Percentiles rank a stretch among this genome's conserved stretches.
Conservation (phyloP, 108 stramenopile genomes). For the Stephanodiscus triporus region DNA sequence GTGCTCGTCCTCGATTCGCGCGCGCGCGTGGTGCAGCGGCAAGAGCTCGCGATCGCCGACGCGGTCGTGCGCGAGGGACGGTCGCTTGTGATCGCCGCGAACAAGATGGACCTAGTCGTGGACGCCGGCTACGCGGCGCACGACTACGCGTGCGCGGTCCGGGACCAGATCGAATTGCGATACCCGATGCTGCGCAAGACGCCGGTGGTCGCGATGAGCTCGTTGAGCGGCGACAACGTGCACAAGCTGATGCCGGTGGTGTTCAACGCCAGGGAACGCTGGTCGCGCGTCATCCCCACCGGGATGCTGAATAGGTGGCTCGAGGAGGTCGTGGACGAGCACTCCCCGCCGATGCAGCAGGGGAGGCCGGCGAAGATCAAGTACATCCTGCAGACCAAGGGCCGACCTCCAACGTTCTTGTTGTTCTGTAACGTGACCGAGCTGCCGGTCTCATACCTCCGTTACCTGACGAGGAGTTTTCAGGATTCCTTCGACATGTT, state of each 20-base stretch:
- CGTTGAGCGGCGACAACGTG: conserved; percentile 65
- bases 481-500: conserved; percentile 84
- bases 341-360: conserved; percentile 63
- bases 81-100: conserved; percentile 85
- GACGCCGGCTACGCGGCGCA: conserved; percentile 62
- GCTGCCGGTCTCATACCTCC: conserved; percentile 69
- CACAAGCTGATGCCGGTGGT: conserved; percentile 78
- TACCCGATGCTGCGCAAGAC: conserved; percentile 85
- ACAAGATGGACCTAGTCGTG: conserved; percentile 89
- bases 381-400: conserved; percentile 87
- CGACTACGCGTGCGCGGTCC: conserved; percentile 76
- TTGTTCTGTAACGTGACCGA: conserved; percentile 77
- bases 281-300: conserved; percentile 72
- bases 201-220: conserved; percentile 83
- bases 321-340: conserved; percentile 64
- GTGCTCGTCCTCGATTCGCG: conserved; percentile 89
- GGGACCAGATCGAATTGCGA: conserved; percentile 74
- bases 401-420: conserved; percentile 88
- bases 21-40: conserved; percentile 72
- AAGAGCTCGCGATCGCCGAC: conserved; percentile 90
- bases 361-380: conserved; percentile 73
- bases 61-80: conserved; percentile 90
- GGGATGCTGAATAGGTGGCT: conserved; percentile 87
- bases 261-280: conserved; percentile 76
- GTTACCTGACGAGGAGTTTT: conserved; percentile 80